A percentile compares a stretch with the other conserved stretches of the same genome.
These are phyloP conservation scores for Calycina marina DNA, from an alignment of 2,329 filamentous ascomycete species.

Conservation along the genomic window DNA sequence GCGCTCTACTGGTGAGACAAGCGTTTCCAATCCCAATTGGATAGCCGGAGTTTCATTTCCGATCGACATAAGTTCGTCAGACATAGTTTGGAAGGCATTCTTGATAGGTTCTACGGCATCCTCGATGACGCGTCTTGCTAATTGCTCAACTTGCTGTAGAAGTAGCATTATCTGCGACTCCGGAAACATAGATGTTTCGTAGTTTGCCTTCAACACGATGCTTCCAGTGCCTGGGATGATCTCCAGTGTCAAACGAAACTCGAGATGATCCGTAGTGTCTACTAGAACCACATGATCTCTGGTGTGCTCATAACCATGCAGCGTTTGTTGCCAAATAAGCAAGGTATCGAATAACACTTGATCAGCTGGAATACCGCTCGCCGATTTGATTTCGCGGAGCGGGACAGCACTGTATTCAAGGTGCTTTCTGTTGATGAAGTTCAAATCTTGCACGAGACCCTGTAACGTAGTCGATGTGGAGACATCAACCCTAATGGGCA, in stretches of 20 bases:
- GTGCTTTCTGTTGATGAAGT: conserved; percentile 48
- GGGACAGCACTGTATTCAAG: conserved; percentile 50
- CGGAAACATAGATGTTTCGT: conserved; percentile 37
- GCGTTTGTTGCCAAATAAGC: conserved; percentile 73
- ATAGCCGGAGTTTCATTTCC: conserved; percentile 14
- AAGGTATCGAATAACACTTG: conserved; percentile 59
- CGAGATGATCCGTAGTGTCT: conserved; percentile 54
- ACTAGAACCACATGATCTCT: conserved; percentile 33
- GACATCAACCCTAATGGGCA: conserved; percentile 56
- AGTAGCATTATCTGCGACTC: conserved; percentile 39
- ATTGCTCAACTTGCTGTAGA: conserved; percentile 42
- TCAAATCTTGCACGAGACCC: conserved; percentile 49
- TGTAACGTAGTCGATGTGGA: conserved; percentile 32
- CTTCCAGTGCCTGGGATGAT: conserved; percentile 44
- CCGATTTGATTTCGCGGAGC: conserved; percentile 53
- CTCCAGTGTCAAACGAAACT: conserved; percentile 64
- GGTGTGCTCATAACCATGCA: conserved; percentile 26
- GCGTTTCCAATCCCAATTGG: conserved; percentile 8
- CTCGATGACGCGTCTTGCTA: conserved; percentile 30
- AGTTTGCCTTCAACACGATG: conserved; percentile 39
- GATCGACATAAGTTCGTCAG: conserved; percentile 14
- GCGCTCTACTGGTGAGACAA: conserved; percentile 19
- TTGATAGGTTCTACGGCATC: conserved; percentile 4
- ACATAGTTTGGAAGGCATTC: conserved; percentile 7
- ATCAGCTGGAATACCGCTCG: conserved; percentile 37